Conservation (phyloP, 192 early-diverging fungal genomes). For the Linnemannia schmuckeri region DNA sequence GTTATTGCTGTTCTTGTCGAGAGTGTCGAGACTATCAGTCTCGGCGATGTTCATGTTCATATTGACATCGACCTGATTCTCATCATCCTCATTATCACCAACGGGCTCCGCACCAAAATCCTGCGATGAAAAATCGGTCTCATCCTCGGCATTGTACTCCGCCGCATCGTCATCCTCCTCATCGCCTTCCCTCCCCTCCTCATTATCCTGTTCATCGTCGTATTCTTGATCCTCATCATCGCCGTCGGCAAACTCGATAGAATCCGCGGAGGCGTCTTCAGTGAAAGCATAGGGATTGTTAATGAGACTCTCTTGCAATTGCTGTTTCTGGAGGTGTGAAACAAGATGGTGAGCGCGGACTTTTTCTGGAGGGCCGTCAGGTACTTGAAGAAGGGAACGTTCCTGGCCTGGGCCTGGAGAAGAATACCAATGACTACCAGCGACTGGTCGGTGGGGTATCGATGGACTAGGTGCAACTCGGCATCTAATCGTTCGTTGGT, state of each 20-base stretch:
- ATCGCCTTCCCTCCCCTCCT: neutral
- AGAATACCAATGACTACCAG: conserved; percentile 61
- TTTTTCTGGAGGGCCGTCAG: neutral
- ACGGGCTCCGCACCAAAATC: neutral
- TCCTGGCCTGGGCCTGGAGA: conserved; percentile 45
- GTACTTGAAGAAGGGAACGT: conserved; percentile 37
- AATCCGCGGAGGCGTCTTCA: no score
- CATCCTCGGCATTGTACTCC: neutral
- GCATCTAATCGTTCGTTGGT: conserved; percentile 1
- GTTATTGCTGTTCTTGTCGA: neutral
- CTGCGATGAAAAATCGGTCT: conserved; percentile 7
- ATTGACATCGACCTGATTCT: neutral
- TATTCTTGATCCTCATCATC: neutral
- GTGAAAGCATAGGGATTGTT: neutral
- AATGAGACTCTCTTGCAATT: neutral
- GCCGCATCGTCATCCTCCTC: neutral
- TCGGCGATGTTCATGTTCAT: neutral
- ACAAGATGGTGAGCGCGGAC: neutral
- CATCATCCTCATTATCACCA: neutral
- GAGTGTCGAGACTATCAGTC: neutral
- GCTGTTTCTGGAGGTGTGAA: no score
- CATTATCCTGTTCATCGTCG: neutral
- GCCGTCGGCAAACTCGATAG: neutral
- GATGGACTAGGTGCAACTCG: conserved; percentile 66
- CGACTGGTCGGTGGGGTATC: conserved; percentile 24